A percentile compares a stretch with the other conserved stretches of the same genome.
Conservation (phyloP, 805 yeast genomes). For the Clavispora asparagi region DNA sequence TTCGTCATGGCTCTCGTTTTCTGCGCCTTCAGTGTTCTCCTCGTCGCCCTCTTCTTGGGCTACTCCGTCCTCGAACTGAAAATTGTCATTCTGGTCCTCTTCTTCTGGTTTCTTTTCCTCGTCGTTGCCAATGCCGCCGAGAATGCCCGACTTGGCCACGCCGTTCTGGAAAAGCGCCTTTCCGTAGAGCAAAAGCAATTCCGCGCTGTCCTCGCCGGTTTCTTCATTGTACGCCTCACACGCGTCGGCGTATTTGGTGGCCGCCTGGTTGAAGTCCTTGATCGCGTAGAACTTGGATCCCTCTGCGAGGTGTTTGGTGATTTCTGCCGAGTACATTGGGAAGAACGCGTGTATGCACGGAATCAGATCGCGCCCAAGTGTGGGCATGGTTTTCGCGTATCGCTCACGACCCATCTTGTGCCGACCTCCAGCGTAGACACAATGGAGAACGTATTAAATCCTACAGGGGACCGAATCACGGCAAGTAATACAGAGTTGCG, state of each 20-base stretch:
- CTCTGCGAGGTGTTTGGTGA: slow-evolving; percentile 33
- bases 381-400: not conserved
- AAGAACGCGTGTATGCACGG: not conserved
- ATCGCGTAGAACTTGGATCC: slow-evolving; percentile 64
- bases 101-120: slow-evolving; percentile 1
- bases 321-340: slow-evolving; percentile 11
- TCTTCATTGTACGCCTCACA: slow-evolving; percentile 51
- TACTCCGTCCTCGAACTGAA: slow-evolving; percentile 13
- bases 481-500: too few relatives aligned
- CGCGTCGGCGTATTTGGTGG: slow-evolving; percentile 66
- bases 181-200: slow-evolving; percentile 71
- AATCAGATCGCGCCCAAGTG: not conserved
- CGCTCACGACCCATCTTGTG: too few relatives aligned
- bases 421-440: too few relatives aligned
- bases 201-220: slow-evolving; percentile 63
- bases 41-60: slow-evolving; percentile 8
- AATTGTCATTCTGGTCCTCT: slow-evolving; percentile 8
- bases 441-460: too few relatives aligned
- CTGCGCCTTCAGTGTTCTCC: too few relatives aligned
- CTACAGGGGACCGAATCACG: too few relatives aligned
- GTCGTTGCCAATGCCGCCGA: slow-evolving; percentile 41
- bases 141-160: slow-evolving; percentile 65
- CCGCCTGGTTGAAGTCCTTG: slow-evolving; percentile 64
- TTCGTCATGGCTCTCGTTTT: slow-evolving; percentile 18
- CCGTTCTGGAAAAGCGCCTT: slow-evolving; percentile 76